phyloP scores from a whole-genome alignment of 1,284 basidiomycete genomes.

The Malassezia furfur region DNA sequence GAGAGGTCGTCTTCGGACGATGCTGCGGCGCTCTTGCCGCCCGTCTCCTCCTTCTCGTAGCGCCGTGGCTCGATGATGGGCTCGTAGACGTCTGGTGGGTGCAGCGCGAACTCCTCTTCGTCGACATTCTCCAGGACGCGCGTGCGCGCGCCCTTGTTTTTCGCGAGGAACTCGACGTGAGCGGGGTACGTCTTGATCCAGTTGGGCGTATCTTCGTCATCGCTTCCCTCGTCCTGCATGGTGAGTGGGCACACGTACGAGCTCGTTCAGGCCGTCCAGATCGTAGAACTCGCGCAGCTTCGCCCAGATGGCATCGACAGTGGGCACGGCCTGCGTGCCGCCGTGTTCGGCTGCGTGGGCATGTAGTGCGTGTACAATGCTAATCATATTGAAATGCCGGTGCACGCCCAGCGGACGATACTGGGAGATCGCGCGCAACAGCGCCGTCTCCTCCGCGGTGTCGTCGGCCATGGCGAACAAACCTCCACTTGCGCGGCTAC shows the following conservation, averaged over 20 bases:
- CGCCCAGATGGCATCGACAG: slow-evolving; percentile 17
- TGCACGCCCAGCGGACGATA: slow-evolving; percentile 35
- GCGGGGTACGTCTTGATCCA: slow-evolving; percentile 5
- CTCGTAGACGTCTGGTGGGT: slow-evolving; percentile 6
- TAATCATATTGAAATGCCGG: slow-evolving; percentile 36
- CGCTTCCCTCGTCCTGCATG: slow-evolving; percentile 6
- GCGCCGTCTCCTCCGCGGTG: slow-evolving; percentile 12
- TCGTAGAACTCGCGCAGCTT: slow-evolving; percentile 30
- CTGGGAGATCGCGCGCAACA: slow-evolving; percentile 29
- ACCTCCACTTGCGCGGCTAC: neutral
- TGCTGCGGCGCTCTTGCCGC: neutral
- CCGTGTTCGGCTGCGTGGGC: neutral
- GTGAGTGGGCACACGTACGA: slow-evolving; percentile 9
- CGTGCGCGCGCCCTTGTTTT: slow-evolving; percentile 6
- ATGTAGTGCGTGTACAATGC: slow-evolving; percentile 25
- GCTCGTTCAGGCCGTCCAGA: slow-evolving; percentile 31
- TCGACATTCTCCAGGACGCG: slow-evolving; percentile 5
- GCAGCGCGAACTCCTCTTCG: slow-evolving; percentile 14
- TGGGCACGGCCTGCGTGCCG: neutral
- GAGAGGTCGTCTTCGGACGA: slow-evolving; percentile 3
- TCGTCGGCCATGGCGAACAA: neutral
- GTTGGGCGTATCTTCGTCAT: slow-evolving; percentile 10
- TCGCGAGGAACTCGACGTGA: neutral
- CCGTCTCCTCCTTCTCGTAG: neutral
- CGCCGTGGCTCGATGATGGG: slow-evolving; percentile 3